Percentiles rank a stretch among this genome's conserved stretches.
Evolutionary conservation across 2,329 filamentous ascomycete genomes (phyloP).

Genomic region (Mycosphaerella arachidis): DNA sequence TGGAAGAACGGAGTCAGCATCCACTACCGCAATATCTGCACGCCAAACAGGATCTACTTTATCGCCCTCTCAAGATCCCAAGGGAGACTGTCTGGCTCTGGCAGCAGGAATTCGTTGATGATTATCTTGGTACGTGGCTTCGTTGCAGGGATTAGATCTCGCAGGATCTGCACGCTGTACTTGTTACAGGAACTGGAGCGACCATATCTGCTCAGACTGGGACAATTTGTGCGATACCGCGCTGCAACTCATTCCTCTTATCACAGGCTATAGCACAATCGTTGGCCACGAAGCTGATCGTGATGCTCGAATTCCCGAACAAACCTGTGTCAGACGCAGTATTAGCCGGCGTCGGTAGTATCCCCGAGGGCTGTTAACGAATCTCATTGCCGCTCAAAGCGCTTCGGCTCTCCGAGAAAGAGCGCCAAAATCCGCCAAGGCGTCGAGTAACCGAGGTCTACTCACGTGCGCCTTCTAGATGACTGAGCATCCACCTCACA

Average conservation of each 20-base stretch:
- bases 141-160: slow-evolving; percentile 15
- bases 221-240: background rate
- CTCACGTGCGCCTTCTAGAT: too few relatives aligned
- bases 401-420: too few relatives aligned
- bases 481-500: too few relatives aligned
- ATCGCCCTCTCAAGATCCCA: slow-evolving; percentile 2
- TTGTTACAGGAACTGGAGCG: slow-evolving; percentile 11
- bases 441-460: too few relatives aligned
- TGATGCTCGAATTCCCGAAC: background rate
- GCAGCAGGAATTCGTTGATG: slow-evolving; percentile 21
- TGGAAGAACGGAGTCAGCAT: background rate
- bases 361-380: too few relatives aligned
- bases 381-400: too few relatives aligned
- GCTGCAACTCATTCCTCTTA: background rate
- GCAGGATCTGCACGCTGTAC: slow-evolving; percentile 18
- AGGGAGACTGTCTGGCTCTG: slow-evolving; percentile 3
- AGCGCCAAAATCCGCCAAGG: too few relatives aligned
- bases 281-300: background rate
- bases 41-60: background rate
- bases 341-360: too few relatives aligned
- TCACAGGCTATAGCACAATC: background rate
- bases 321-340: too few relatives aligned
- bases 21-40: too few relatives aligned
- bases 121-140: slow-evolving; percentile 20
- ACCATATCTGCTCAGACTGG: background rate